These are phyloP conservation scores for Thraustochytrium aureum DNA, from an alignment of 352 stramenopile species.

Conservation along the genomic window DNA sequence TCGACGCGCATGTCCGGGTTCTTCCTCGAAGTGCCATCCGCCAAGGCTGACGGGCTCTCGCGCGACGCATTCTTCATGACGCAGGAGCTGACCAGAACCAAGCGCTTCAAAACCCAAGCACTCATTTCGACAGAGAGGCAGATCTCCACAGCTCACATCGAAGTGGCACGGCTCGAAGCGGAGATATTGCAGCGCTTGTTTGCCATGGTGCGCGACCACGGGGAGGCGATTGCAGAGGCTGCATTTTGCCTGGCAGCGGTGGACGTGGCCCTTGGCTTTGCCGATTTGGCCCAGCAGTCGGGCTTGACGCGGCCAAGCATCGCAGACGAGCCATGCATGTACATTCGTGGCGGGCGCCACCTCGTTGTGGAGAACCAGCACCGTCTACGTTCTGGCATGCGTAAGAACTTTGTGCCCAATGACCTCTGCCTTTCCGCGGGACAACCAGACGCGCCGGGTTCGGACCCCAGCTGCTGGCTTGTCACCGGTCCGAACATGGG, in stretches of 20 bases:
- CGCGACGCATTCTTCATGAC: slow-evolving; percentile 16
- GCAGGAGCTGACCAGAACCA: slow-evolving; percentile 28
- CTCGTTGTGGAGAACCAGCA: slow-evolving; percentile 51
- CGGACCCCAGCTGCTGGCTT: slow-evolving; percentile 60
- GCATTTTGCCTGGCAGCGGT: slow-evolving; percentile 19
- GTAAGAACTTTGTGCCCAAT: slow-evolving; percentile 21
- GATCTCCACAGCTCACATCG: slow-evolving; percentile 5
- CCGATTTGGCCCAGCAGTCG: slow-evolving; percentile 31
- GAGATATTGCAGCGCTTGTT: slow-evolving; percentile 23
- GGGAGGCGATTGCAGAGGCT: not conserved
- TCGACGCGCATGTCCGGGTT: no score
- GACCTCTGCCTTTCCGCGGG: not conserved
- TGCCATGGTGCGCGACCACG: not conserved
- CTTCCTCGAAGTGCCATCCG: no score
- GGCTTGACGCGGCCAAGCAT: slow-evolving; percentile 23
- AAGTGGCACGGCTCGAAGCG: slow-evolving; percentile 1
- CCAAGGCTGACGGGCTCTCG: no score
- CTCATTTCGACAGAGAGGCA: slow-evolving; percentile 40
- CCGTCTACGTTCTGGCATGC: not conserved
- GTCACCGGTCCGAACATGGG: slow-evolving; percentile 83
- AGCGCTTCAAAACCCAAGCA: slow-evolving; percentile 40
- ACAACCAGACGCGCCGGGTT: not conserved
- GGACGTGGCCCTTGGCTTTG: slow-evolving; percentile 37
- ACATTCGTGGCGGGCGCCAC: slow-evolving; percentile 36
- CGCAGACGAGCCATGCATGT: slow-evolving; percentile 2